Evolutionary conservation across 495 filamentous ascomycete species (phyloP).

Genomic region (Penicillium waksmanii): DNA sequence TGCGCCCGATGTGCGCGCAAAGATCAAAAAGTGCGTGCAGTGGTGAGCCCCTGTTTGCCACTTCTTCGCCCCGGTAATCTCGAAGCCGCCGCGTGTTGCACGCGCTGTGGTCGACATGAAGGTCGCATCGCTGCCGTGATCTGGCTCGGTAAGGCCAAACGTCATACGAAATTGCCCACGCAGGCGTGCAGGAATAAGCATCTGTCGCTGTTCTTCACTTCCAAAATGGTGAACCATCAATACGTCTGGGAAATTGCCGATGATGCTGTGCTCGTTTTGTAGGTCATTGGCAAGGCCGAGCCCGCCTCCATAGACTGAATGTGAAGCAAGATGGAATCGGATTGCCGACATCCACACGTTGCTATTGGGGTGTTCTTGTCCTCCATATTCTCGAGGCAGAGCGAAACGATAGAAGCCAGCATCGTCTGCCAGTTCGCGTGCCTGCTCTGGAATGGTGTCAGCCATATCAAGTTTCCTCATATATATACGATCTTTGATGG

Average conservation of each 20-base stretch:
- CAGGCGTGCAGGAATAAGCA: conserved; percentile 52
- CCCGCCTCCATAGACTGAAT: conserved; percentile 46
- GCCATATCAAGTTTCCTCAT: neutral
- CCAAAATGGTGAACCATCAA: conserved; percentile 62
- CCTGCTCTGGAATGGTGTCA: conserved; percentile 30
- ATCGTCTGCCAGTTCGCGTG: conserved; percentile 49
- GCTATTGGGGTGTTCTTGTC: conserved; percentile 44
- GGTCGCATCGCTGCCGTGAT: conserved; percentile 62
- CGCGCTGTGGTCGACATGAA: conserved; percentile 56
- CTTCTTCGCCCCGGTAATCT: conserved; percentile 60
- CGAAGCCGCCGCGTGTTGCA: conserved; percentile 45
- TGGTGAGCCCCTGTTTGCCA: conserved; percentile 65
- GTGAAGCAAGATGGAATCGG: conserved; percentile 57
- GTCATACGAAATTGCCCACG: conserved; percentile 54
- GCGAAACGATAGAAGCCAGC: conserved; percentile 62
- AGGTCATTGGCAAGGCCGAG: conserved; percentile 63
- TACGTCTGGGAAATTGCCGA: conserved; percentile 62
- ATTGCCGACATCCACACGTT: conserved; percentile 66
- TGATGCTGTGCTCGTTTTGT: conserved; percentile 61
- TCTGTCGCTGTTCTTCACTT: conserved; percentile 48
- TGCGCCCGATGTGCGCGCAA: conserved; percentile 55
- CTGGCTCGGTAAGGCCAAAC: conserved; percentile 64
- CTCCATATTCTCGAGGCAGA: conserved; percentile 57
- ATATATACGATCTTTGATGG: no score
- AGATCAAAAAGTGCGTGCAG: conserved; percentile 62